phyloP scores from a whole-genome alignment of 2,329 filamentous ascomycete species.

The Pseudopithomyces chartarum region DNA sequence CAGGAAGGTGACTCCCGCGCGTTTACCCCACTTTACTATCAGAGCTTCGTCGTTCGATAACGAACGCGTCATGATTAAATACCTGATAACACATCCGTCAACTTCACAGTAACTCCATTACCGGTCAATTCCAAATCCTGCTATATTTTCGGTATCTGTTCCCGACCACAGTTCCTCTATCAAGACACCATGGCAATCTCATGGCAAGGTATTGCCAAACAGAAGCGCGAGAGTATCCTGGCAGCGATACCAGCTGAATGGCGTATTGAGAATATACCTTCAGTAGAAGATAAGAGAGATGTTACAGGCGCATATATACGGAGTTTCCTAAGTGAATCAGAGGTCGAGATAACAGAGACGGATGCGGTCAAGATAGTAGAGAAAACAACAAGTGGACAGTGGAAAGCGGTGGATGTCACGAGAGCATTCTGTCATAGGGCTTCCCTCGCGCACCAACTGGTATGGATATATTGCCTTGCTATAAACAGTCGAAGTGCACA shows the following conservation, averaged over 20 bases:
- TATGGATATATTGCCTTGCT: constrained; percentile 14
- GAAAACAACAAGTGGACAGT: constrained; percentile 58
- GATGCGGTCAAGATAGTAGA: constrained; percentile 62
- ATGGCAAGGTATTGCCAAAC: constrained; percentile 58
- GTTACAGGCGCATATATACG: constrained; percentile 57
- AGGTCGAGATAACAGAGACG: constrained; percentile 66
- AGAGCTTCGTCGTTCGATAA: not conserved
- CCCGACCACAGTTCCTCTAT: not conserved
- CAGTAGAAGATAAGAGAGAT: constrained; percentile 56
- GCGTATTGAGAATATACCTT: constrained; percentile 56
- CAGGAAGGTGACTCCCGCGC: not conserved
- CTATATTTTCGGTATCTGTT: not conserved
- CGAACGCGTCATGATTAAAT: not conserved
- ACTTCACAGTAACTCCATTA: no score
- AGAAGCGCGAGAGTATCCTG: constrained; percentile 60
- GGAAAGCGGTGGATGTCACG: constrained; percentile 62
- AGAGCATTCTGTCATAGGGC: constrained; percentile 63
- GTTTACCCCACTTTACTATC: constrained; percentile 5
- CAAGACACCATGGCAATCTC: constrained; percentile 25
- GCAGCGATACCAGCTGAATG: constrained; percentile 62
- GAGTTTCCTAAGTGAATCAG: constrained; percentile 58
- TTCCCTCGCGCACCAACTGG: constrained; percentile 57
- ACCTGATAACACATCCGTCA: not conserved
- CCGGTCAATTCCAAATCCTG: not conserved
- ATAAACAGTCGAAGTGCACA: no score